Evolutionary conservation across 2,329 filamentous ascomycete species (phyloP).

Genomic region (Mycosphaerella sp.): DNA sequence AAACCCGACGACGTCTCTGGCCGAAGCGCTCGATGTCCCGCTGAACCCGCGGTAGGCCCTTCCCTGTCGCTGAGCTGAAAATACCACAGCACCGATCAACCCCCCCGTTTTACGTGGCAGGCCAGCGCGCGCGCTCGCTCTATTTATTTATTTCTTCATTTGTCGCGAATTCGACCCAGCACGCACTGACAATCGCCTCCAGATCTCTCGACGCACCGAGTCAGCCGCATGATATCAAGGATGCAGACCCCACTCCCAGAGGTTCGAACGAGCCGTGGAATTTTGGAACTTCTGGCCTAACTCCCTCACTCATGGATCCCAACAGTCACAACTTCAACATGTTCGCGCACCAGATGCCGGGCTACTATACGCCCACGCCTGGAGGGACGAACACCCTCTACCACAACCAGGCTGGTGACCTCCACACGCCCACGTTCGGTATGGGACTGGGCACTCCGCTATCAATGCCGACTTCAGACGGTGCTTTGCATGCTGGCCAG

Average conservation of each 20-base stretch:
- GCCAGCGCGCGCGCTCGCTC: conserved; percentile 8
- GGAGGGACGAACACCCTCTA: conserved; percentile 74
- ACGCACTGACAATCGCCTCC: conserved; percentile 22
- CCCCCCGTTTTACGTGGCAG: conserved; percentile 19
- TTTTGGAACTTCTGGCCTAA: conserved; percentile 51
- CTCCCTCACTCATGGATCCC: conserved; percentile 80
- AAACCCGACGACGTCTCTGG: conserved; percentile 37
- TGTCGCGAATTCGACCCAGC: no score
- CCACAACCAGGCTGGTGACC: conserved; percentile 68
- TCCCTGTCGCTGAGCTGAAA: conserved; percentile 16
- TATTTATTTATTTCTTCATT: no score
- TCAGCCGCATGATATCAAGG: conserved; percentile 48
- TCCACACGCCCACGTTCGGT: conserved; percentile 68
- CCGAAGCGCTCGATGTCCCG: conserved; percentile 44
- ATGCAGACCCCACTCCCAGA: conserved; percentile 77
- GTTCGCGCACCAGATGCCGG: conserved; percentile 72
- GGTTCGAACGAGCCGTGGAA: conserved; percentile 75
- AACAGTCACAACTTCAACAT: conserved; percentile 73
- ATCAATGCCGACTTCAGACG: conserved; percentile 68
- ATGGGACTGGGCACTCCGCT: conserved; percentile 74
- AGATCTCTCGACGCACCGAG: conserved; percentile 21
- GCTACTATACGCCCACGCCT: conserved; percentile 79
- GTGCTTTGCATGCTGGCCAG: conserved; percentile 55
- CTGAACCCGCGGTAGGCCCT: conserved; percentile 40
- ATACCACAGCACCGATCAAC: conserved; percentile 15